Conservation (phyloP, 1,139 yeast species). For the Candida dubliniensis region DNA sequence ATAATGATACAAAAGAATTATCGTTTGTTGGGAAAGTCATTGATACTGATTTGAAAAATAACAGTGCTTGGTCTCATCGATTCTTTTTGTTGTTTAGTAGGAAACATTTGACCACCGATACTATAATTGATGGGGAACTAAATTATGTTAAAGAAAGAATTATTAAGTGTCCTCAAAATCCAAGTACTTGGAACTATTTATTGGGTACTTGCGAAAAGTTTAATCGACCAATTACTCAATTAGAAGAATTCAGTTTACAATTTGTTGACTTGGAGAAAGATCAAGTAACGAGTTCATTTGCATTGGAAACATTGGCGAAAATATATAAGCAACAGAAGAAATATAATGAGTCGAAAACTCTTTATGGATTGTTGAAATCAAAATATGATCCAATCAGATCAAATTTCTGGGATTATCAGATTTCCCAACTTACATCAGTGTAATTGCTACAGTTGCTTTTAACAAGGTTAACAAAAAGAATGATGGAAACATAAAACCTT, state of each 20-base stretch:
- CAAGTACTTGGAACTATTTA: constrained; percentile 86
- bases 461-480: too few species aligned
- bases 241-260: constrained; percentile 45
- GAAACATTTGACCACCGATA: constrained; percentile 14
- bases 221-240: constrained; percentile 26
- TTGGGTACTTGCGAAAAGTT: constrained; percentile 54
- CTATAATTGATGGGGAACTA: constrained; percentile 27
- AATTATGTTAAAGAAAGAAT: constrained; percentile 50
- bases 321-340: constrained; percentile 38
- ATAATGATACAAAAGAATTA: constrained; percentile 49
- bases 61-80: constrained; percentile 93
- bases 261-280: constrained; percentile 36
- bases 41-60: constrained; percentile 71
- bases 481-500: too few species aligned
- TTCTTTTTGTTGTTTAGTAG: constrained; percentile 52
- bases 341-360: constrained; percentile 32
- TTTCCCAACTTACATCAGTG: constrained; percentile 7
- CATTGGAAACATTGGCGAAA: constrained; percentile 63
- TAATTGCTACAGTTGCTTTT: too few species aligned
- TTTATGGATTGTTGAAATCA: constrained; percentile 49
- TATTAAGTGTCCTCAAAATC: constrained; percentile 70
- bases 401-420: constrained; percentile 59
- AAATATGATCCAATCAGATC: constrained; percentile 67
- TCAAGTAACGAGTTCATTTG: constrained; percentile 54
- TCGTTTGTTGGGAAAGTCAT: constrained; percentile 52